Conservation (phyloP, 1,284 basidiomycete genomes). For the Amylostereum chailletii region DNA sequence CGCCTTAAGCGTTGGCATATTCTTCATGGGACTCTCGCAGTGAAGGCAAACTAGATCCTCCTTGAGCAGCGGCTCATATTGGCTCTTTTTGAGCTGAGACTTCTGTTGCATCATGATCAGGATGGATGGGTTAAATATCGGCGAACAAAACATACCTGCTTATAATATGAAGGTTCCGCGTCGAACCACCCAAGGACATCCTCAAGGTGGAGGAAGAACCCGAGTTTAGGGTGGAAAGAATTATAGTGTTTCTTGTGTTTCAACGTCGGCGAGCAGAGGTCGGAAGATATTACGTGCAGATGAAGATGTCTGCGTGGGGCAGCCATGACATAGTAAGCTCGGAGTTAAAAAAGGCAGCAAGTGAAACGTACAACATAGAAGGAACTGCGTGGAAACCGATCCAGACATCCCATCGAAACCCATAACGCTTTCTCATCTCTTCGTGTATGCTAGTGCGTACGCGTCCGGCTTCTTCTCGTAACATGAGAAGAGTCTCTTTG, state of each 20-base stretch:
- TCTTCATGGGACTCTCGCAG: conserved; percentile 54
- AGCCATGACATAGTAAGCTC: neutral
- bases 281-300: conserved; percentile 81
- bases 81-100: conserved; percentile 35
- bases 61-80: conserved; percentile 64
- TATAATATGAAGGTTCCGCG: conserved; percentile 15
- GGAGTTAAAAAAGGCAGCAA: neutral
- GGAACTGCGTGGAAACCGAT: conserved; percentile 84
- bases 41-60: conserved; percentile 61
- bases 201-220: conserved; percentile 79
- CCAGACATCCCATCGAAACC: conserved; percentile 76
- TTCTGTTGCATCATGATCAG: conserved; percentile 30
- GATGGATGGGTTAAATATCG: neutral
- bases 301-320: conserved; percentile 65
- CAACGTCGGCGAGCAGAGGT: conserved; percentile 66
- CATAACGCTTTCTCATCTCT: conserved; percentile 76
- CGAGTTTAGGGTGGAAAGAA: conserved; percentile 81
- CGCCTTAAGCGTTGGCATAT: conserved; percentile 70
- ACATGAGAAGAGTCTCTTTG: conserved; percentile 41
- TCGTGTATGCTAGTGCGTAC: conserved; percentile 58
- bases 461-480: conserved; percentile 49
- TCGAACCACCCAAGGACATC: conserved; percentile 75
- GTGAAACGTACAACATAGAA: conserved; percentile 57
- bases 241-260: conserved; percentile 95
- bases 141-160: conserved; percentile 1